phyloP scores from a whole-genome alignment of 176 grass and related monocot species.

The Otatea glauca region DNA sequence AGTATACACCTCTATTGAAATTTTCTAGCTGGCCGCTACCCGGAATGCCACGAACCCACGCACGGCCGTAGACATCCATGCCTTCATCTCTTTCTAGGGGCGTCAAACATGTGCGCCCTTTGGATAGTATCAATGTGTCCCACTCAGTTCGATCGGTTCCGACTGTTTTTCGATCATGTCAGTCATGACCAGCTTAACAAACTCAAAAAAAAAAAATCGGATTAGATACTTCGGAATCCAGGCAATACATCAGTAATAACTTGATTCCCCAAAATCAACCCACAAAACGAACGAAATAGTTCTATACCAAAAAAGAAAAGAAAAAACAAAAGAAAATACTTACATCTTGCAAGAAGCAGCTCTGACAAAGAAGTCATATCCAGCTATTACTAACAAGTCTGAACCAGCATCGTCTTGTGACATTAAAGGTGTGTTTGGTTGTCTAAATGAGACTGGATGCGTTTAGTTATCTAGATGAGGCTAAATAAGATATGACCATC shows the following conservation, averaged over 20 bases:
- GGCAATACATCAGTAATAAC: neutral
- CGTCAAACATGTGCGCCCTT: neutral
- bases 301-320: neutral
- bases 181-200: too few relatives aligned
- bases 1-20: too few relatives aligned
- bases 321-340: too few relatives aligned
- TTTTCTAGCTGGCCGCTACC: too few relatives aligned
- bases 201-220: neutral
- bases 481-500: too few relatives aligned
- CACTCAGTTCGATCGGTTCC: neutral
- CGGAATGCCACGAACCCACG: neutral
- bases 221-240: neutral
- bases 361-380: neutral
- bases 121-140: neutral
- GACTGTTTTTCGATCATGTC: neutral
- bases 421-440: neutral
- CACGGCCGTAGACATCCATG: neutral
- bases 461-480: too few relatives aligned
- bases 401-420: neutral
- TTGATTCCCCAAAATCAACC: neutral
- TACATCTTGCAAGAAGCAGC: neutral
- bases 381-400: neutral
- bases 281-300: neutral
- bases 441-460: too few relatives aligned
- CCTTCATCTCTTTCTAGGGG: neutral